These are phyloP conservation scores for Syzygium malaccense DNA, from an alignment of 441 rosid genomes.

Conservation along the genomic window DNA sequence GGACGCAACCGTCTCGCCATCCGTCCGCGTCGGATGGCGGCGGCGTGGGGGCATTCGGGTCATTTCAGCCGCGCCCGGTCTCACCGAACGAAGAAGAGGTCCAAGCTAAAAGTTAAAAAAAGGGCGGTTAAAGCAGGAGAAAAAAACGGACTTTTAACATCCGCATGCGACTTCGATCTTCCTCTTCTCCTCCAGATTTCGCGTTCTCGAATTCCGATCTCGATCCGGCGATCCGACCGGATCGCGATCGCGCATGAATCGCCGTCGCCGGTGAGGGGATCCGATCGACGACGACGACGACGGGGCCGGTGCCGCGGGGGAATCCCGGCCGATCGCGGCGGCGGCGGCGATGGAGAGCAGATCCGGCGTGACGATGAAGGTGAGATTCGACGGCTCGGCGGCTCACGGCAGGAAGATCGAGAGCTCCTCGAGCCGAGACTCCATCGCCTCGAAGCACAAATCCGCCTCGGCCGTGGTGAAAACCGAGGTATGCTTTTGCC, in stretches of 20 bases:
- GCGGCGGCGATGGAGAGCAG: constrained; percentile 45
- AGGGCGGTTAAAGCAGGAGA: neutral
- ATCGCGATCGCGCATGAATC: neutral
- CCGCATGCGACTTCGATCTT: neutral
- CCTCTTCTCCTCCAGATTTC: neutral
- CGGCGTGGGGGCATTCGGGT: neutral
- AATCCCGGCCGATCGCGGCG: neutral
- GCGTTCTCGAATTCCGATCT: neutral
- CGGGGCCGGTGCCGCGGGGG: neutral
- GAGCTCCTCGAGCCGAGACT: constrained; percentile 25
- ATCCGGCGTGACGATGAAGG: constrained; percentile 34
- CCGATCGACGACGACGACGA: no score
- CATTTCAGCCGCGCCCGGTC: neutral
- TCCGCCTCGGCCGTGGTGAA: constrained; percentile 35
- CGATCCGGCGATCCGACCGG: neutral
- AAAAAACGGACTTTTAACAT: neutral
- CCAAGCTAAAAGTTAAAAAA: neutral
- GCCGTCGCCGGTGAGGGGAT: neutral
- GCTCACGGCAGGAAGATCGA: constrained; percentile 41
- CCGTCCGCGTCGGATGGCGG: neutral
- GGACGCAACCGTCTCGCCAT: neutral
- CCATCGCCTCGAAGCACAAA: constrained; percentile 35
- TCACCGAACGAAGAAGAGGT: neutral
- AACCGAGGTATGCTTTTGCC: constrained; percentile 40
- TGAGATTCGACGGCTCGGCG: constrained; percentile 30